phyloP scores from a whole-genome alignment of 2,329 filamentous ascomycete species.

The Salinomyces thailandicus region DNA sequence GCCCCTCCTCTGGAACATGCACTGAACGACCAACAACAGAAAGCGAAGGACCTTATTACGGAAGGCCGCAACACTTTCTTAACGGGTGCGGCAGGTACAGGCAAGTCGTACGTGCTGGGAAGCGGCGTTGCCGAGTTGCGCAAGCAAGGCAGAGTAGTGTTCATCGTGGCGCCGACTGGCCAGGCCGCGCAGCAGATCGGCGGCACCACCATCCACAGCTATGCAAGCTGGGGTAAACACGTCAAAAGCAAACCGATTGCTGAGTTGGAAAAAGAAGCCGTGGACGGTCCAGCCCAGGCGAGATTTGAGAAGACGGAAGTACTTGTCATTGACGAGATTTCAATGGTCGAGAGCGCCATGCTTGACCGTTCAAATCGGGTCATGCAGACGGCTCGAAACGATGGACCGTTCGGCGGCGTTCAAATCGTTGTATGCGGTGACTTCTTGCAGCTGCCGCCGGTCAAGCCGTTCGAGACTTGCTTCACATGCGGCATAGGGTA shows the following conservation, averaged over 20 bases:
- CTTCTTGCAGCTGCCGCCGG: conserved; percentile 50
- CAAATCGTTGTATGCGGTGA: conserved; percentile 47
- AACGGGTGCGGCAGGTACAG: conserved; percentile 53
- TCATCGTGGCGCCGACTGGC: conserved; percentile 51
- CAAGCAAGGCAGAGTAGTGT: conserved; percentile 25
- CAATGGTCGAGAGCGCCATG: conserved; percentile 51
- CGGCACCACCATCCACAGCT: conserved; percentile 44
- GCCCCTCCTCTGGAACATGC: too few species aligned
- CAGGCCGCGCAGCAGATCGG: conserved; percentile 47
- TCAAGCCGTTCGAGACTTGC: conserved; percentile 46
- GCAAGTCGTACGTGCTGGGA: conserved; percentile 48
- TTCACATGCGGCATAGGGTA: conserved; percentile 11
- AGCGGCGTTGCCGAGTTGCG: conserved; percentile 29
- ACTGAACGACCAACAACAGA: conserved; percentile 1
- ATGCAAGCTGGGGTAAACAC: conserved; percentile 45
- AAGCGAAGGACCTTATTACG: not conserved
- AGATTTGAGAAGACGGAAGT: conserved; percentile 40
- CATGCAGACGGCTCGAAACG: conserved; percentile 5
- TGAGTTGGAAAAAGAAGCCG: conserved; percentile 14
- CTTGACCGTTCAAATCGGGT: conserved; percentile 41
- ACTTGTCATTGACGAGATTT: conserved; percentile 56
- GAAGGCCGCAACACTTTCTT: conserved; percentile 50
- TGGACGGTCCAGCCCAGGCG: conserved; percentile 25
- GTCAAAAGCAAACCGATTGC: conserved; percentile 34
- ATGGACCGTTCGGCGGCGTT: conserved; percentile 10